phyloP scores from a whole-genome alignment of 257 asterid genomes.

The Ajuga chamaepitys region DNA sequence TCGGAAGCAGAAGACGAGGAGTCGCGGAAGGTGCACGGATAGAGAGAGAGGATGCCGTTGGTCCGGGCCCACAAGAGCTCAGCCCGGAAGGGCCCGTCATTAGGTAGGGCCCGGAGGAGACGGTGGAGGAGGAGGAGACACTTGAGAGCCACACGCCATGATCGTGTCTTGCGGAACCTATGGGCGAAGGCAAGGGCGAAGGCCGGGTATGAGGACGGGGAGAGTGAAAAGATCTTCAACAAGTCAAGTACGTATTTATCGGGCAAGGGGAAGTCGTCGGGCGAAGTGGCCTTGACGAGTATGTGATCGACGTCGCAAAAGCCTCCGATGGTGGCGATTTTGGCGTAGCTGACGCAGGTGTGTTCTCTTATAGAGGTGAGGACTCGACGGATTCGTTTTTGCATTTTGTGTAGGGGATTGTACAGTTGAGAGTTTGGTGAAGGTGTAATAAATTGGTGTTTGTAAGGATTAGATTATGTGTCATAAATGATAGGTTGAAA shows the following conservation, averaged over 20 bases:
- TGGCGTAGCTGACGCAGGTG: constrained; percentile 47
- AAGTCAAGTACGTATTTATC: constrained; percentile 45
- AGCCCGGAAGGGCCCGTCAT: constrained; percentile 24
- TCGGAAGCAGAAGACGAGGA: constrained; percentile 36
- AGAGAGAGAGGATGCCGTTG: constrained; percentile 29
- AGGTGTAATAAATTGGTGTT: not conserved
- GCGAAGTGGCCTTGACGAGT: constrained; percentile 54
- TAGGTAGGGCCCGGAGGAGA: constrained; percentile 37
- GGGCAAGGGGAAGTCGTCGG: constrained; percentile 37
- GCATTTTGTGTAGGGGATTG: constrained; percentile 17
- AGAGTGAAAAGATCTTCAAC: constrained; percentile 41
- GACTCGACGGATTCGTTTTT: constrained; percentile 31
- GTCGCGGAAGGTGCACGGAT: constrained; percentile 51
- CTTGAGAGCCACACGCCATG: constrained; percentile 68
- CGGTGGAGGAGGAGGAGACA: constrained; percentile 64
- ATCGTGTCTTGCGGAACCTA: constrained; percentile 36
- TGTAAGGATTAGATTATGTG: too few relatives aligned
- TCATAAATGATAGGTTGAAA: too few relatives aligned
- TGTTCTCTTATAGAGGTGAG: constrained; percentile 39
- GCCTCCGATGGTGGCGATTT: constrained; percentile 55
- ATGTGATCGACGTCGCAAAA: constrained; percentile 40
- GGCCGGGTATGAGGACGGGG: constrained; percentile 28
- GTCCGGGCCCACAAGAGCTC: constrained; percentile 48
- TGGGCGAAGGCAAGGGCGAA: constrained; percentile 37
- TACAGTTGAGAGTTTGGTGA: not conserved